Evolutionary conservation across 164 flowering plant genomes (phyloP), one percentile per base, ranked within the genome.

Genomic region (Malania oleifera): DNA sequence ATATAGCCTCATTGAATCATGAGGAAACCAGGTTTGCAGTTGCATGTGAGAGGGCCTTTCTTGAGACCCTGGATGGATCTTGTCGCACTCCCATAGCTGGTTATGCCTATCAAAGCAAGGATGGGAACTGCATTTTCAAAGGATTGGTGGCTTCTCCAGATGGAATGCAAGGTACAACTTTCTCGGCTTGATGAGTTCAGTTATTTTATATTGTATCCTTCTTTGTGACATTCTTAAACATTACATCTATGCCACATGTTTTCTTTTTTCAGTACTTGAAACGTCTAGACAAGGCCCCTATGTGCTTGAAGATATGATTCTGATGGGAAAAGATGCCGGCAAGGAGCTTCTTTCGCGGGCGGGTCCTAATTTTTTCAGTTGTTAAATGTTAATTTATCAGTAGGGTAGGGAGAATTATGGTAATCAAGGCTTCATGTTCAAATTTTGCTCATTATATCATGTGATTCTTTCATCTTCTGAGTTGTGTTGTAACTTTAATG

Each of bases 51-150:
- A 84, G 97, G 60, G 91, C 99, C 22, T 93, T 93, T 64, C 89
- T 93, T 17, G 71, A 67, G 63, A 83, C 90, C 8, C 61, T 93
- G 61, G 96, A 93, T 71, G 99, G 99, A 5, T 93, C 97, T 45
- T 93, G 99, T 63, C 86, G 96, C 13, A 93, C 99, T 41, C 99
- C 99, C 15, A 93, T 93, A 69, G 99, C 96, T 11, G 99, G 99
- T 53, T 90, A 88, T 62, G 99, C 99, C 18, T 57, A 65, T 41
- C 74, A 66, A 31, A 92, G 81, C 45, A 75, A 74, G 38, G 80
- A 82, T 59, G 97, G 99, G 8, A 68, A 82, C 48, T 90, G 99
- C 67, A 39, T 80, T 37, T 93, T 93, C 40, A 88, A 63, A 70
- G 99, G 96, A 19, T 73, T 90, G 75, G 99, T 93, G 27, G 99